phyloP scores from a whole-genome alignment of 345 rosid genomes.

The Aquilaria malaccensis region DNA sequence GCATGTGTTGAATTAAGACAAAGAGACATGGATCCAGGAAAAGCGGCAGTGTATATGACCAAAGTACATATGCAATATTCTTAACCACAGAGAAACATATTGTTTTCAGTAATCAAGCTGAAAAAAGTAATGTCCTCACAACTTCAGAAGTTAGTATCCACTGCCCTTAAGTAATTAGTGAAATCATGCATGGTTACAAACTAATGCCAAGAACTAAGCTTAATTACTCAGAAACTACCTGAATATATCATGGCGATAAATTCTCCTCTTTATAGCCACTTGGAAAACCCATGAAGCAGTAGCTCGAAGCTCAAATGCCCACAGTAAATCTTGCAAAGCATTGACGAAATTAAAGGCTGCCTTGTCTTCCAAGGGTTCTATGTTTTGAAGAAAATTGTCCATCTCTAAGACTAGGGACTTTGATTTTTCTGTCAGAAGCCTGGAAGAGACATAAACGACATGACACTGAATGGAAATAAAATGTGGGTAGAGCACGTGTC shows the following conservation, averaged over 20 bases:
- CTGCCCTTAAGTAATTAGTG: too few relatives aligned
- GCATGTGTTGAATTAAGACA: too few relatives aligned
- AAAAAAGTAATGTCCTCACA: too few relatives aligned
- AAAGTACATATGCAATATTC: too few relatives aligned
- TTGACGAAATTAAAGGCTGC: conserved; percentile 89
- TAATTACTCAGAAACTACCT: conserved; percentile 35
- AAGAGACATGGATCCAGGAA: too few relatives aligned
- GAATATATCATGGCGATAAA: conserved; percentile 66
- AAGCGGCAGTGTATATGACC: too few relatives aligned
- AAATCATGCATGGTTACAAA: too few relatives aligned
- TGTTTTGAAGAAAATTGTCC: conserved; percentile 58
- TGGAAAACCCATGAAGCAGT: conserved; percentile 92
- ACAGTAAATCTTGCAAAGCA: conserved; percentile 75
- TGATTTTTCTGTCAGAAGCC: conserved; percentile 66
- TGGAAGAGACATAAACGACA: conserved; percentile 23
- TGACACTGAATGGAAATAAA: neutral
- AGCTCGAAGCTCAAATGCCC: conserved; percentile 93
- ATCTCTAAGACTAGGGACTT: conserved; percentile 54
- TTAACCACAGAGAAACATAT: too few relatives aligned
- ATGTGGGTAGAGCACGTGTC: neutral
- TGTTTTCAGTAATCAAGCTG: too few relatives aligned
- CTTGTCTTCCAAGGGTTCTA: conserved; percentile 58
- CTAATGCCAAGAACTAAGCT: too few relatives aligned
- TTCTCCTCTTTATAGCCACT: conserved; percentile 65
- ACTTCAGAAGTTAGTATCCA: too few relatives aligned